Base-by-base conservation (phyloP, 306 rosid genomes). In the Casuarina equisetifolia region DNA sequence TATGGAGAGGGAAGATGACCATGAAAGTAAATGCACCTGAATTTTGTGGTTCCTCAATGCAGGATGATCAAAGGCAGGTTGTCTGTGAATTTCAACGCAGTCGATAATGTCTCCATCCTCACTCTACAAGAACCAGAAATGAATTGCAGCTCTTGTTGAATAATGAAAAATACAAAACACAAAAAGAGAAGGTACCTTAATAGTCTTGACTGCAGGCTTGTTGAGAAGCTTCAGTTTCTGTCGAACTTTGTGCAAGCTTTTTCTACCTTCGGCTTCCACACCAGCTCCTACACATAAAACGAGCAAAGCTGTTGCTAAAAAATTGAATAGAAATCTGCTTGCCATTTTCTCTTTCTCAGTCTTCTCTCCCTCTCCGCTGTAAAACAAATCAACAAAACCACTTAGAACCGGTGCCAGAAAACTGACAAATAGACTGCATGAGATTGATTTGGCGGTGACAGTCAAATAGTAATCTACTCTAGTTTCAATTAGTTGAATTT, bases 101-200 rank as follows among this genome's bases (percentile, higher is more conserved):
- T 89, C 89, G 51, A 89, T 69, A 43, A 86, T 86, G 42, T 91
- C 96, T 58, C 87, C 92, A 81, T 91, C 88, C 53, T 86, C 86
- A 76, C 92, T 89, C 93, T 89, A 51, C 51, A 77, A 74, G 35
- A 74, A 76, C 44, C 70, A 64, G 15, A 3, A 64, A 66, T 48
- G 13, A 10, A 48, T 46, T 46, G 7, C 2, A 2, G 9, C 6
- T 6, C 9, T 8, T 46, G 2, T 9, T 6, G 12, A 5, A 46
- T 46, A 8, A 46, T 46, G 9, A 46, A 0, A 6, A 0, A 42
- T 9, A 7, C 0, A 19, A 2, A 16, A 76, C 6, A 45, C 1
- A 3, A 45, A 0, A 49, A 66, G 15, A 55, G 38, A 1, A 51
- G 9, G 63, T 43, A 89, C 91, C 88, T 81, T 77, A 54, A 87